A percentile compares a stretch with the other conserved stretches of the same genome.
Evolutionary conservation across 2,329 filamentous ascomycete species (phyloP).

Genomic region (Nemania abortiva): DNA sequence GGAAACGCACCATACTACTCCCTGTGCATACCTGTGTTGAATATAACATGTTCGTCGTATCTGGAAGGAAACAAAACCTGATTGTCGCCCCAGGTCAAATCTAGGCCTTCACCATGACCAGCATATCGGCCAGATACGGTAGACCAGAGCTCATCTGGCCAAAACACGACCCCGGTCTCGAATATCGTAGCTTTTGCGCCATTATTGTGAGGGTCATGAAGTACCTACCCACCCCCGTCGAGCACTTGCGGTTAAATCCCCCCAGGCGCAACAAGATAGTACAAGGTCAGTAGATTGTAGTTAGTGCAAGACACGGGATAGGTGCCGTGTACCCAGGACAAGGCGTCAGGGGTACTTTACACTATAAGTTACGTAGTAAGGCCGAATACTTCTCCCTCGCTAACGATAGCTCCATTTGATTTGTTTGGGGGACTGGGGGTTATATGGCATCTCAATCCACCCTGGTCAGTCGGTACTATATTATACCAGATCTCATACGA

Average conservation of each 20-base stretch:
- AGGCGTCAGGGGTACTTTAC: neutral
- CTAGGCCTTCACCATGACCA: conserved; percentile 4
- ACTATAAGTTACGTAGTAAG: no score
- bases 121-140: neutral
- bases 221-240: neutral
- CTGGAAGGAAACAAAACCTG: neutral
- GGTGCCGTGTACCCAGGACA: neutral
- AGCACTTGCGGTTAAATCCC: neutral
- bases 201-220: neutral
- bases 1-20: conserved; percentile 33
- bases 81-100: conserved; percentile 7
- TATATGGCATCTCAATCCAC: neutral
- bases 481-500: neutral
- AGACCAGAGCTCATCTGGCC: neutral
- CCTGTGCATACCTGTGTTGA: conserved; percentile 15
- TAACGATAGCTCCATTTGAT: neutral
- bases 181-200: neutral
- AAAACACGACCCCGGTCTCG: neutral
- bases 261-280: neutral
- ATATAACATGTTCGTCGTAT: neutral
- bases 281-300: neutral
- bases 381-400: neutral
- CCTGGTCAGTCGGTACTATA: neutral
- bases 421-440: neutral
- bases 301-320: neutral